These are phyloP conservation scores for Daldinia caldariorum DNA, from an alignment of 495 filamentous ascomycete genomes.

Conservation along the genomic window DNA sequence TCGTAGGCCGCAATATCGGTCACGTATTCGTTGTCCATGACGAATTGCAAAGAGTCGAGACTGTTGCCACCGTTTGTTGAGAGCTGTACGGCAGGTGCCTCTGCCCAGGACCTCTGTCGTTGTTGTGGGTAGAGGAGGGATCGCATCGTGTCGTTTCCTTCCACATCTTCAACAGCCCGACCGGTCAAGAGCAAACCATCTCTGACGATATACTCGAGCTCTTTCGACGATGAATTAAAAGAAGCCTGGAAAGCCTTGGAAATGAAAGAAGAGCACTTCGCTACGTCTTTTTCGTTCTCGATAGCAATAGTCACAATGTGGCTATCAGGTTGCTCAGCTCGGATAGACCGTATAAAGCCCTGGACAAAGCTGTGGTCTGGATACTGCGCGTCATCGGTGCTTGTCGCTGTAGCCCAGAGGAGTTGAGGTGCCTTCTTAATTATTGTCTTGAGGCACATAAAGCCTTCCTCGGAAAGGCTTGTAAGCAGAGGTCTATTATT, in stretches of 20 bases:
- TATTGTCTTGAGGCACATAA: slow-evolving; percentile 7
- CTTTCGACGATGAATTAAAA: slow-evolving; percentile 8
- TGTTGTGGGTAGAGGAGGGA: slow-evolving; percentile 12
- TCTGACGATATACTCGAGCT: slow-evolving; percentile 17
- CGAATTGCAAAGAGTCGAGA: slow-evolving; percentile 16
- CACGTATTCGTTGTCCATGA: neutral
- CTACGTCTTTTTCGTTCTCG: neutral
- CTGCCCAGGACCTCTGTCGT: slow-evolving; percentile 6
- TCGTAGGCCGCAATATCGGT: slow-evolving; percentile 1
- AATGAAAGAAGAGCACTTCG: slow-evolving; percentile 8
- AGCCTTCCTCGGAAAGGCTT: slow-evolving; percentile 2
- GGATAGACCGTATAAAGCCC: slow-evolving; percentile 13
- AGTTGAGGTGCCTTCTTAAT: slow-evolving; percentile 1
- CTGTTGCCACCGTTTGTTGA: neutral
- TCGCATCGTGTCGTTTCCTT: slow-evolving; percentile 11
- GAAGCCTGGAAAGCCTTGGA: slow-evolving; percentile 9
- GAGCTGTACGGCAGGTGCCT: slow-evolving; percentile 5
- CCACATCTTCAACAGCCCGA: slow-evolving; percentile 10
- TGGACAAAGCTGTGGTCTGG: slow-evolving; percentile 16
- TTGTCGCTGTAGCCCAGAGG: slow-evolving; percentile 21
- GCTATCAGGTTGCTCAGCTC: slow-evolving; percentile 16
- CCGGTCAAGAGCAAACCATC: slow-evolving; percentile 10
- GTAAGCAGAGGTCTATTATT: slow-evolving; percentile 12
- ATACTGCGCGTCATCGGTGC: slow-evolving; percentile 3
- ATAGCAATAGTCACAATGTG: slow-evolving; percentile 18